Conservation (phyloP, 2,329 filamentous ascomycete genomes). For the Dryadomyces quercivorus region DNA sequence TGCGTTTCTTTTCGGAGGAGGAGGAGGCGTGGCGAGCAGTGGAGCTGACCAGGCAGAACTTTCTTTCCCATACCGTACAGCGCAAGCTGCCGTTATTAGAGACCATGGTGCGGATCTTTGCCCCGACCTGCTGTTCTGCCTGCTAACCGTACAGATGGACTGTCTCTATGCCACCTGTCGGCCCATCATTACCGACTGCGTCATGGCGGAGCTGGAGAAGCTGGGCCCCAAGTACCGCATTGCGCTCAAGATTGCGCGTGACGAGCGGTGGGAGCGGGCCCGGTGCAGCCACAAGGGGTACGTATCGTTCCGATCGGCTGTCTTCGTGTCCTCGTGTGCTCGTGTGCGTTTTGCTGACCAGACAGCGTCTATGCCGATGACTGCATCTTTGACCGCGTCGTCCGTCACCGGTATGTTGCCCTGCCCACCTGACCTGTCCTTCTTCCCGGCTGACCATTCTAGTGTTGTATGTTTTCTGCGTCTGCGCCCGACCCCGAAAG, state of each 20-base stretch:
- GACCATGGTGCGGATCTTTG: constrained; percentile 40
- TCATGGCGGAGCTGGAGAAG: constrained; percentile 78
- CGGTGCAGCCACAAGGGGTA: constrained; percentile 79
- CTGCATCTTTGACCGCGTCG: constrained; percentile 64
- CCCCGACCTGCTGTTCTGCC: constrained; percentile 4
- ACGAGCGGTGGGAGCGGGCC: constrained; percentile 77
- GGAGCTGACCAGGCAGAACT: constrained; percentile 42
- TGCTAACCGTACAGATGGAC: constrained; percentile 61
- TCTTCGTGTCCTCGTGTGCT: not conserved
- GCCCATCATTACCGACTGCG: constrained; percentile 69
- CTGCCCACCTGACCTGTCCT: not conserved
- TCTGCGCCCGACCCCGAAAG: not conserved
- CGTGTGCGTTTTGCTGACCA: constrained; percentile 29
- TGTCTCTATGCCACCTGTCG: constrained; percentile 84
- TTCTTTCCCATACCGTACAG: constrained; percentile 78
- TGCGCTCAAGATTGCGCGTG: constrained; percentile 72
- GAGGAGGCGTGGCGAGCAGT: no score
- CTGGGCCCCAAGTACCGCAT: constrained; percentile 81
- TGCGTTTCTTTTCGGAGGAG: constrained; percentile 1
- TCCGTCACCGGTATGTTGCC: constrained; percentile 39
- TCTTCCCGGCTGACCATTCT: not conserved
- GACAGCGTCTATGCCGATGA: constrained; percentile 58
- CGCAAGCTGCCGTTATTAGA: constrained; percentile 77
- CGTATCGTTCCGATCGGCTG: constrained; percentile 3
- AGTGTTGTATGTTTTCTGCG: constrained; percentile 22